A percentile compares a stretch with the other conserved stretches of the same genome.
phyloP scores from a whole-genome alignment of 495 filamentous ascomycete species.

The Thozetella sp. region DNA sequence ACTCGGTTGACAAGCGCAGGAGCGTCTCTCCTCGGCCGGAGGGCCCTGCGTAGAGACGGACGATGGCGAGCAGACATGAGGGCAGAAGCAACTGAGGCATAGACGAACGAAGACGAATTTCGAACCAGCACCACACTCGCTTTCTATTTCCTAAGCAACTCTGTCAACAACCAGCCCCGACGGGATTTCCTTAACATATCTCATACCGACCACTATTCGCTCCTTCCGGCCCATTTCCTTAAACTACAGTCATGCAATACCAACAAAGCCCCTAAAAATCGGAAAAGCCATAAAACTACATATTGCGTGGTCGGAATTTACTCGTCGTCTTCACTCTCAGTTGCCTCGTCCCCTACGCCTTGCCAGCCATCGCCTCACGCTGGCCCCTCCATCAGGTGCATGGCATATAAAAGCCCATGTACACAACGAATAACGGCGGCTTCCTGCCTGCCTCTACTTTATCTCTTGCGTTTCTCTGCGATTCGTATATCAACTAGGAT shows the following conservation, averaged over 20 bases:
- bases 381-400: background rate
- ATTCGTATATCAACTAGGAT: background rate
- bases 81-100: background rate
- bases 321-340: too few species aligned
- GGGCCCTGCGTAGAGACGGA: background rate
- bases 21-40: slow-evolving; percentile 12
- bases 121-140: slow-evolving; percentile 12
- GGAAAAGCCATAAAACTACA: slow-evolving; percentile 5
- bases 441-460: background rate
- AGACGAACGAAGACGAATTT: background rate
- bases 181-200: slow-evolving; percentile 12
- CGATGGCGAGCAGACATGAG: too few species aligned
- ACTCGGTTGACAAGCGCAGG: slow-evolving; percentile 40
- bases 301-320: background rate
- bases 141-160: slow-evolving; percentile 18
- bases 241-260: too few species aligned
- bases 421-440: background rate
- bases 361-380: too few species aligned
- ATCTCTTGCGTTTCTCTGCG: background rate
- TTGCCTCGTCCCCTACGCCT: too few species aligned
- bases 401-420: background rate
- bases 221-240: slow-evolving; percentile 21
- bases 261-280: slow-evolving; percentile 5
- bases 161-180: slow-evolving; percentile 8
- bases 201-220: slow-evolving; percentile 21